Evolutionary conservation across 495 filamentous ascomycete species (phyloP).

Genomic region (Penicillium taxi): DNA sequence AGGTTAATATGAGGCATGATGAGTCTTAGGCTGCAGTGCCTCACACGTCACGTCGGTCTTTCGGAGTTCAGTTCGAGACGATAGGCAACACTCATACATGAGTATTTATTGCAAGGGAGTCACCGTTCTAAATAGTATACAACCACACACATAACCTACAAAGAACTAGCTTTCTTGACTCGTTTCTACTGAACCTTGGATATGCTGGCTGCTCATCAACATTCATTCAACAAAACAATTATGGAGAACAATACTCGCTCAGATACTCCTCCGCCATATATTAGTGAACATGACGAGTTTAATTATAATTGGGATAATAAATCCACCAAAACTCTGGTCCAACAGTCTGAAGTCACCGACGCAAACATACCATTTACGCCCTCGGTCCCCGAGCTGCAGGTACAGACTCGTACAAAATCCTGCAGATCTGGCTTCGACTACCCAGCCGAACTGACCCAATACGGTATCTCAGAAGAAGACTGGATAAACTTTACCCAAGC

Average conservation of each 20-base stretch:
- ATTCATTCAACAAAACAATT: slow-evolving; percentile 1
- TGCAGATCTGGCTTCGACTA: slow-evolving; percentile 30
- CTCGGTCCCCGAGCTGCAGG: slow-evolving; percentile 25
- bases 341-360: slow-evolving; percentile 12
- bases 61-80: too few relatives aligned
- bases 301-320: slow-evolving; percentile 4
- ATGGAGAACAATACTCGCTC: slow-evolving; percentile 1
- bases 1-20: too few relatives aligned
- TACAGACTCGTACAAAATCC: slow-evolving; percentile 22
- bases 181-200: too few relatives aligned
- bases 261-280: slow-evolving; percentile 10
- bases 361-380: slow-evolving; percentile 13
- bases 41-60: too few relatives aligned
- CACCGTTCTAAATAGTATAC: too few relatives aligned
- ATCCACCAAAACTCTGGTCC: slow-evolving; percentile 4
- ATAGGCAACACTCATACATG: too few relatives aligned
- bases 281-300: slow-evolving; percentile 1
- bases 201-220: neutral
- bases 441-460: slow-evolving; percentile 16
- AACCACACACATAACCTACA: too few relatives aligned
- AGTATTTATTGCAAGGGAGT: too few relatives aligned
- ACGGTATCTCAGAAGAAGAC: slow-evolving; percentile 17
- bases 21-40: too few relatives aligned
- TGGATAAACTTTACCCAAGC: slow-evolving; percentile 27
- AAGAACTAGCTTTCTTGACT: too few relatives aligned